Conservation (phyloP, 352 stramenopile species). For the Pythium coloratum region DNA sequence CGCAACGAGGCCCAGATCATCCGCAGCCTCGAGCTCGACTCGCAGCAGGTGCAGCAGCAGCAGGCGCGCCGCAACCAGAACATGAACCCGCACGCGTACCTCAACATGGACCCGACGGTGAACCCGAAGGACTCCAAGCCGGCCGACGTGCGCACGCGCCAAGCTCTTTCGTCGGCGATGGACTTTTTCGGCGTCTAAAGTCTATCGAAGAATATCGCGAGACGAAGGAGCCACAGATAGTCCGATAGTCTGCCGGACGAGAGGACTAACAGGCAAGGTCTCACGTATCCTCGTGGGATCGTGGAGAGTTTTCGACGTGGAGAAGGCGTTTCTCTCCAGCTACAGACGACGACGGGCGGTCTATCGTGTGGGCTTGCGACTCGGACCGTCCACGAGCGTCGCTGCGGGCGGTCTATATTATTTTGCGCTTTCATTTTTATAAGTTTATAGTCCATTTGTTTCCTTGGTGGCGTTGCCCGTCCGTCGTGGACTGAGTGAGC, state of each 20-base stretch:
- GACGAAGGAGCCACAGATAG: background rate
- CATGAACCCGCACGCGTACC: conserved; percentile 23
- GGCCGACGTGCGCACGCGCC: conserved; percentile 65
- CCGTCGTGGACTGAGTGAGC: no score
- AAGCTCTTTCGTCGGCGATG: conserved; percentile 82
- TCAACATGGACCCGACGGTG: conserved; percentile 66
- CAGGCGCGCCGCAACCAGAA: conserved; percentile 26
- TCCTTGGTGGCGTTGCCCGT: background rate
- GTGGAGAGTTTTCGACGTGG: conserved; percentile 1
- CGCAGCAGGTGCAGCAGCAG: conserved; percentile 35
- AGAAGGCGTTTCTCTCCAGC: conserved; percentile 2
- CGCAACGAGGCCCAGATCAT: conserved; percentile 85
- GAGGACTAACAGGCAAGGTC: background rate
- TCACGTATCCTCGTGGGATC: background rate
- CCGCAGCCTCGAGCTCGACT: conserved; percentile 77
- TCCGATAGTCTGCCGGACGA: background rate
- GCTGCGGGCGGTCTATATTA: conserved; percentile 10
- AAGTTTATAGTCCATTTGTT: conserved; percentile 8
- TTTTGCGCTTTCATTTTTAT: conserved; percentile 18
- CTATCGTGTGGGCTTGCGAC: no score
- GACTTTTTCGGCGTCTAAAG: conserved; percentile 82
- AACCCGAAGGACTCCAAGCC: conserved; percentile 85
- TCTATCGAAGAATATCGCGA: background rate
- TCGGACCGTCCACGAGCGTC: background rate
- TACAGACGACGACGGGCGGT: background rate